Base-by-base conservation (phyloP, 2,329 filamentous ascomycete species). In the Aureobasidium sp. region DNA sequence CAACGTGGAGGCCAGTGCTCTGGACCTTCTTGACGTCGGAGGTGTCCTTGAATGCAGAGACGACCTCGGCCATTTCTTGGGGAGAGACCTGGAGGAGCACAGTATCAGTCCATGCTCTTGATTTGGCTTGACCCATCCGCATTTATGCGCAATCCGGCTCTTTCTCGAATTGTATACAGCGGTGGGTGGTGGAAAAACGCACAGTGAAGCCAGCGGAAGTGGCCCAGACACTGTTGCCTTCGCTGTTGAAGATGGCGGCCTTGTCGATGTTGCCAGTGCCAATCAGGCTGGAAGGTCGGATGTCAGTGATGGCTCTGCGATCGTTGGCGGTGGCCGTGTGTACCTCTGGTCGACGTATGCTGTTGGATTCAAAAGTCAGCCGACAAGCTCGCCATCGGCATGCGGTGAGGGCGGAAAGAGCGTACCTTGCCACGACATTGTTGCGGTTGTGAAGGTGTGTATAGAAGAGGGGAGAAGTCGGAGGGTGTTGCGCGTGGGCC, bases 171-270 rank as follows among this genome's bases (percentile, higher is more conserved):
- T 25, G 31, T 52, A 60, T 52, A 64, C 63, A 27, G 53, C 48
- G 22, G 14, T 53, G 12, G 29, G 14, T 12, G 47, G 7, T 57
- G 34, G 51, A 17, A n/a, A 15, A 52, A 73, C 78, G 75, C 87
- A 96, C 91, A 73, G 81, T 79, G 80, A 96, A 96, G 68, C 81
- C 84, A 60, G 83, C 25, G 31, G 86, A 86, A 45, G 80, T 74
- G 64, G 91, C 91, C 90, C 91, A 95, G 70, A 85, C 82, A 74
- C 87, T 91, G 77, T 89, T 89, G 70, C 91, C 90, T 69, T 88
- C 88, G 67, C 78, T 79, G 77, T 88, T 91, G 81, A 94, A 86
- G 75, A 96, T 91, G 73, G 89, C 89, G 70, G 84, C 91, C 80
- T 91, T 87, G 80, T 94, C 88, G 72, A 96, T 78, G 74, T 92